Percentiles rank a stretch among this genome's conserved stretches.
Evolutionary conservation across 2,329 filamentous ascomycete genomes (phyloP).

Genomic region (Colletotrichum tanaceti): DNA sequence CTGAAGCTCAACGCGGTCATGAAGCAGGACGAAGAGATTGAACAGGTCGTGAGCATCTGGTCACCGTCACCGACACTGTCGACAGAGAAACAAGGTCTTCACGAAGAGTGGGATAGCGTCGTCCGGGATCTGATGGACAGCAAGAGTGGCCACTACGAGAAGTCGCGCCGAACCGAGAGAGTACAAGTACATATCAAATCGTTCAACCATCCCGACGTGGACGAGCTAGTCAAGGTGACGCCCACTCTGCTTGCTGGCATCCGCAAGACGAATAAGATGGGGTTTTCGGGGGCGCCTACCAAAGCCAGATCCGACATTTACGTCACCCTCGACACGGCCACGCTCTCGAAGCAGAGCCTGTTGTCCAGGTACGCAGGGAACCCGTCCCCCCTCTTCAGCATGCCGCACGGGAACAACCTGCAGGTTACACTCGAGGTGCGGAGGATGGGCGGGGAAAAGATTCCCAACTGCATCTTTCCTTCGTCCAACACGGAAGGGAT

Average conservation of each 20-base stretch:
- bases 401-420: conserved; percentile 76
- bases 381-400: conserved; percentile 74
- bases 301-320: conserved; percentile 95
- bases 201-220: conserved; percentile 82
- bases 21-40: conserved; percentile 76
- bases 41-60: conserved; percentile 84
- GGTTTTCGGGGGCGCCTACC: conserved; percentile 91
- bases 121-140: conserved; percentile 80
- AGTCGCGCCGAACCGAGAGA: conserved; percentile 77
- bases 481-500: conserved; percentile 83
- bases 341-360: conserved; percentile 80
- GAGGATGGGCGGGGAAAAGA: conserved; percentile 78
- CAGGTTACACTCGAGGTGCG: conserved; percentile 92
- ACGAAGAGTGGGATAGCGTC: conserved; percentile 78
- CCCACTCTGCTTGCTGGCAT: conserved; percentile 89
- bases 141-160: conserved; percentile 78
- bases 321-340: conserved; percentile 82
- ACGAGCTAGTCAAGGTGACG: conserved; percentile 83
- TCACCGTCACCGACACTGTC: conserved; percentile 66
- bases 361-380: conserved; percentile 78
- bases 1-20: conserved; percentile 81
- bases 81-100: conserved; percentile 68
- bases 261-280: conserved; percentile 85
- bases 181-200: conserved; percentile 83
- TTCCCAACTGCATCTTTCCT: conserved; percentile 88